Evolutionary conservation across 352 stramenopile genomes (phyloP).

Genomic region (Peronospora farinosa): DNA sequence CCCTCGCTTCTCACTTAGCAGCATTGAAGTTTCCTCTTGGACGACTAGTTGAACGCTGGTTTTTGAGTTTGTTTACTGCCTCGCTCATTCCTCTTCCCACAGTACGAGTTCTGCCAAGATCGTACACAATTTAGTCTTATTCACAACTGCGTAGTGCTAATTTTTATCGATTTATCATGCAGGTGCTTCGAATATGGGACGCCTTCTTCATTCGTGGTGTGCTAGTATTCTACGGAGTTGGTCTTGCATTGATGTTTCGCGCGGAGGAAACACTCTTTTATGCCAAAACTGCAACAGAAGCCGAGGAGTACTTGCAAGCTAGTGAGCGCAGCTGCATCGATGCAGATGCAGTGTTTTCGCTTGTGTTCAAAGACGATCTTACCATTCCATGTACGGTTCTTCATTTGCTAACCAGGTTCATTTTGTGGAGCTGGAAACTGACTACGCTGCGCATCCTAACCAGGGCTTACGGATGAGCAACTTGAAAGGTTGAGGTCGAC

Average conservation of each 20-base stretch:
- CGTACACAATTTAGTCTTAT: neutral
- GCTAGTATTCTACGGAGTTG: conserved; percentile 63
- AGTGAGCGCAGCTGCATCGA: conserved; percentile 64
- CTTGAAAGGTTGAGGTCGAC: conserved; percentile 50
- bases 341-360: conserved; percentile 60
- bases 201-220: conserved; percentile 69
- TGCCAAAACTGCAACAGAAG: conserved; percentile 46
- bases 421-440: neutral
- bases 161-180: neutral
- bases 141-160: neutral
- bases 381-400: conserved; percentile 59
- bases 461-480: conserved; percentile 61
- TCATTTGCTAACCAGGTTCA: conserved; percentile 2
- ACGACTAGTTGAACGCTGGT: conserved; percentile 59
- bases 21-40: conserved; percentile 50
- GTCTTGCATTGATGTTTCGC: conserved; percentile 57
- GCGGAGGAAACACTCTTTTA: conserved; percentile 64
- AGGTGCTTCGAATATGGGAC: conserved; percentile 77
- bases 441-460: neutral
- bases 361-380: conserved; percentile 74
- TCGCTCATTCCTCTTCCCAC: conserved; percentile 61
- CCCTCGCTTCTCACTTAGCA: conserved; percentile 46
- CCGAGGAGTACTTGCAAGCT: conserved; percentile 40
- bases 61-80: conserved; percentile 67
- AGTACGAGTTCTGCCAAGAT: conserved; percentile 21